Evolutionary conservation across 2,329 filamentous ascomycete genomes (phyloP), one percentile per base, ranked within the genome.

Genomic region (Camillea tinctor): DNA sequence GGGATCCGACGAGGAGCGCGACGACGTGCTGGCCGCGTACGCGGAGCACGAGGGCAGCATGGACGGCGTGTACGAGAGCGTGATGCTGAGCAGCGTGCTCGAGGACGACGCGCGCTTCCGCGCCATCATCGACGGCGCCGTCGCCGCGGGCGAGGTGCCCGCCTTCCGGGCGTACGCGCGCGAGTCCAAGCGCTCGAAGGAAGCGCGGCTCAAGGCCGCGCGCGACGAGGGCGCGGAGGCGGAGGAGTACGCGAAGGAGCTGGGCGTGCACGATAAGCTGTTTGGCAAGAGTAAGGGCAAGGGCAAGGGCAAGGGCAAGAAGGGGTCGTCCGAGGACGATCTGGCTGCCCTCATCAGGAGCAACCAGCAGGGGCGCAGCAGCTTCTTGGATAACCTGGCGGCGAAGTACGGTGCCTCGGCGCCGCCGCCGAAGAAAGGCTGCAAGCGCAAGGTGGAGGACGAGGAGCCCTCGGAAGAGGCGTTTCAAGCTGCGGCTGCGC

Each of bases 91-190:
- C 68, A 84, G 94, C 70, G 88, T 93, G 9, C 72, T 92, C 1
- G 87, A 90, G 57, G 95, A 99, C 67, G 95, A 99, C 68, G 88
- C 90, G 57, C 83, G 95, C 8, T 97, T 97, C 76, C 84, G 92
- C 15, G 76, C 72, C 17, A 91, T 96, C 51, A 92, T 99, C 57
- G 86, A 96, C 70, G 81, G 86, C 40, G 95, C 93, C 2, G 95
- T 99, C 69, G 80, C 82, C 40, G 81, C 78, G 3, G 85, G 86
- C 1, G 85, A 91, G 44, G 88, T 96, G 0, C 76, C 87, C 50
- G 79, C 79, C 0, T 93, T 87, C 73, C 78, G 82, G 20, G 82
- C 83, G 4, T 99, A 96, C 72, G 85, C 84, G 1, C 82, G 88
- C 23, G 93, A 97, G 77, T 84, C 81, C n/a, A 86, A 87, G 68